Conservation (phyloP, 1,284 basidiomycete genomes). For the Ustilago esculenta region DNA sequence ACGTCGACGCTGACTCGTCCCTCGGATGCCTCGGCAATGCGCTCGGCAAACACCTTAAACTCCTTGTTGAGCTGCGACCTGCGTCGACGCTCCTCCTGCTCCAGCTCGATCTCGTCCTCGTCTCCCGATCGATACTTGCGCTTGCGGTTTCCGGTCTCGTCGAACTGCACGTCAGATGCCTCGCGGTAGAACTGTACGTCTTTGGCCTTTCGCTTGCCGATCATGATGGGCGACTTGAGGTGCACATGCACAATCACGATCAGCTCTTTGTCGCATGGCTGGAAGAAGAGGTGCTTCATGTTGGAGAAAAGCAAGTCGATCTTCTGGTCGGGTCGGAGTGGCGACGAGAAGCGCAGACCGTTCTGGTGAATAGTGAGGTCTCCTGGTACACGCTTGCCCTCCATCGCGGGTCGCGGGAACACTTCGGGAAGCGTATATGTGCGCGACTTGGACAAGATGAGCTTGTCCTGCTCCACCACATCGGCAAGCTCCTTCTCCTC, state of each 20-base stretch:
- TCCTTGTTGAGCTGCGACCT: conserved; percentile 91
- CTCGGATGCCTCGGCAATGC: conserved; percentile 82
- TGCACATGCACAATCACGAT: conserved; percentile 94
- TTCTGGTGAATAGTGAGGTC: conserved; percentile 98
- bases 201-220: conserved; percentile 98
- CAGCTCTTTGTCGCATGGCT: conserved; percentile 96
- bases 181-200: conserved; percentile 99
- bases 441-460: conserved; percentile 78
- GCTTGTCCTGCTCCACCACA: conserved; percentile 91
- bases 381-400: conserved; percentile 88
- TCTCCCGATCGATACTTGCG: conserved; percentile 96
- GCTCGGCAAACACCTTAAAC: conserved; percentile 92
- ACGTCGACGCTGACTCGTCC: conserved; percentile 92
- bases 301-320: conserved; percentile 85
- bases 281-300: conserved; percentile 98
- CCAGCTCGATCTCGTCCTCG: conserved; percentile 98
- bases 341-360: conserved; percentile 90
- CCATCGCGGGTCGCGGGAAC: conserved; percentile 89
- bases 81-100: conserved; percentile 93
- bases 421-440: conserved; percentile 79
- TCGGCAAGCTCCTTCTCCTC: conserved; percentile 98
- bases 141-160: conserved; percentile 98
- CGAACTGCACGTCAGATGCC: conserved; percentile 96
- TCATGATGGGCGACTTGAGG: conserved; percentile 94
- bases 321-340: conserved; percentile 68